These are phyloP conservation scores for Allomyces arbusculus DNA, from an alignment of 192 early-diverging fungal species.

Conservation along the genomic window DNA sequence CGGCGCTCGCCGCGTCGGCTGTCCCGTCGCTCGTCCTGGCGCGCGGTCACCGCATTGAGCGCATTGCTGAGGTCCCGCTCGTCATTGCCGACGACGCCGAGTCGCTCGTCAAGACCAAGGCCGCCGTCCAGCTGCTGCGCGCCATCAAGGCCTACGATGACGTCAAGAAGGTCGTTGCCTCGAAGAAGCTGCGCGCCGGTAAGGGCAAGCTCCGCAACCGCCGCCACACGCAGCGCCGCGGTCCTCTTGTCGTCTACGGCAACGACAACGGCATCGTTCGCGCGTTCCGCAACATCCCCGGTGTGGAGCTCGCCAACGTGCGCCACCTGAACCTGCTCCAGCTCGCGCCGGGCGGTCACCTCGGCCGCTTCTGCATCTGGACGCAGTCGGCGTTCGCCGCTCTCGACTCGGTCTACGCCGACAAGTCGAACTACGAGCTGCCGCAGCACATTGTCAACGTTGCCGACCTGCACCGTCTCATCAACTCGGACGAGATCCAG, in stretches of 20 bases:
- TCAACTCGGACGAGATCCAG: slow-evolving; percentile 95
- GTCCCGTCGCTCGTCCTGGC: slow-evolving; percentile 78
- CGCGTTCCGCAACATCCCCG: slow-evolving; percentile 97
- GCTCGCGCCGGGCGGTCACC: slow-evolving; percentile 93
- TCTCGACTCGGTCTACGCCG: slow-evolving; percentile 71
- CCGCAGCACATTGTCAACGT: slow-evolving; percentile 74
- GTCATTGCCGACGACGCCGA: slow-evolving; percentile 64
- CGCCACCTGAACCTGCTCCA: slow-evolving; percentile 87
- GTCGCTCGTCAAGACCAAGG: slow-evolving; percentile 76
- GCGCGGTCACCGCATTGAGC: slow-evolving; percentile 87
- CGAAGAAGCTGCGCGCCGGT: slow-evolving; percentile 91
- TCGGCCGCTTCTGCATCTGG: slow-evolving; percentile 99
- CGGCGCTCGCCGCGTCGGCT: slow-evolving; percentile 87
- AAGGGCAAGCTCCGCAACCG: slow-evolving; percentile 92
- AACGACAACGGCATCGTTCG: slow-evolving; percentile 81
- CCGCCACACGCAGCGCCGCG: slow-evolving; percentile 85
- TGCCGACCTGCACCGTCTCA: slow-evolving; percentile 85
- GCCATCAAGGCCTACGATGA: slow-evolving; percentile 81
- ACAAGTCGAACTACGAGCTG: slow-evolving; percentile 84
- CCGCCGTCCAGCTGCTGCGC: slow-evolving; percentile 76
- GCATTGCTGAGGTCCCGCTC: slow-evolving; percentile 84
- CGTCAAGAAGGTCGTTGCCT: slow-evolving; percentile 82
- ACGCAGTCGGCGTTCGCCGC: slow-evolving; percentile 77
- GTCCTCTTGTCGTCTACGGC: slow-evolving; percentile 88
- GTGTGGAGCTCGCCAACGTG: slow-evolving; percentile 86